Evolutionary conservation across 257 asterid species (phyloP).

Genomic region (Rauvolfia tetraphylla): DNA sequence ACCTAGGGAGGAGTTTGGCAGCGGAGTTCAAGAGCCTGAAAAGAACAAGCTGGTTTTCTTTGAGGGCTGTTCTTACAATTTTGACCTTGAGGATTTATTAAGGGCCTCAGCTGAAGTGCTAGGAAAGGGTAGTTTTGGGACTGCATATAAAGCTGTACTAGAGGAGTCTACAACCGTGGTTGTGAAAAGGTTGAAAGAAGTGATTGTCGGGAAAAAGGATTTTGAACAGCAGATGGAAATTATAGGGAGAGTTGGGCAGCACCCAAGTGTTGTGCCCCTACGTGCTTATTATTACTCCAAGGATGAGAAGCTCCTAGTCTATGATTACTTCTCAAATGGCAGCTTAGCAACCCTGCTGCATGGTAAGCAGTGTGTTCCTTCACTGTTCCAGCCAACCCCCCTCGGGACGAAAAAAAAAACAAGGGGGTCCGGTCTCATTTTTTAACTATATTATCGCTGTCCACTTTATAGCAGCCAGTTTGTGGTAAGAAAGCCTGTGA

Average conservation of each 20-base stretch:
- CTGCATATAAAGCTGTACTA: constrained; percentile 85
- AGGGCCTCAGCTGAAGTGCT: constrained; percentile 95
- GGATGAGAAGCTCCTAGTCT: constrained; percentile 90
- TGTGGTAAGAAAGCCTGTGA: neutral
- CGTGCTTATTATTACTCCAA: constrained; percentile 96
- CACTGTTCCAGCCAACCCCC: neutral
- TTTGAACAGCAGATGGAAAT: constrained; percentile 96
- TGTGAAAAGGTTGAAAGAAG: constrained; percentile 89
- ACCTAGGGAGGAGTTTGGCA: constrained; percentile 83
- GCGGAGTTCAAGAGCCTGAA: constrained; percentile 88
- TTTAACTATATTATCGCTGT: neutral
- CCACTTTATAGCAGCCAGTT: neutral
- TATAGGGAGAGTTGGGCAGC: constrained; percentile 79
- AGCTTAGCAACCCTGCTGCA: constrained; percentile 78
- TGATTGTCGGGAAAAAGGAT: constrained; percentile 80
- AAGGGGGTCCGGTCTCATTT: neutral
- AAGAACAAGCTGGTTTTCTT: constrained; percentile 86
- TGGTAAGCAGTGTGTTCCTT: constrained; percentile 38
- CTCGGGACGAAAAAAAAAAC: too few species aligned
- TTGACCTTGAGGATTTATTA: constrained; percentile 88
- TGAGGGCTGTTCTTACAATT: constrained; percentile 83
- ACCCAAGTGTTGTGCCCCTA: constrained; percentile 64
- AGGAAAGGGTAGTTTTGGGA: constrained; percentile 93
- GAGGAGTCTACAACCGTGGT: constrained; percentile 94
- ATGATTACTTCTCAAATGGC: constrained; percentile 68